phyloP scores from a whole-genome alignment of 1,139 yeast species.

The Eremothecium coryli region DNA sequence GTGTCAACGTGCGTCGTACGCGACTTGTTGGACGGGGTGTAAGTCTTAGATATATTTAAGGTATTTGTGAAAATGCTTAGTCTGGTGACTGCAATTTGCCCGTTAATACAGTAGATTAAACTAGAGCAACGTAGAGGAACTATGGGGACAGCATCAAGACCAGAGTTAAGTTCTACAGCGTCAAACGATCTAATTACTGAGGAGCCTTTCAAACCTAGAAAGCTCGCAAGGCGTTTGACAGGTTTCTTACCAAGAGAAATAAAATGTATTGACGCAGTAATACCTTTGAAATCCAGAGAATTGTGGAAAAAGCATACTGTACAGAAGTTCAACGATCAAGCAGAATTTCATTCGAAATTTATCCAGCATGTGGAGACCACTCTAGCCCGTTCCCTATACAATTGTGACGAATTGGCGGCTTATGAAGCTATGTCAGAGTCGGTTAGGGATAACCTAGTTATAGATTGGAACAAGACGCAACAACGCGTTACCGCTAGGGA shows the following conservation, averaged over 20 bases:
- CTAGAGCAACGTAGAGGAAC: no score
- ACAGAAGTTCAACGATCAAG: conserved; percentile 42
- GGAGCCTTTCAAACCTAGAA: conserved; percentile 24
- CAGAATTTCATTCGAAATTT: conserved; percentile 60
- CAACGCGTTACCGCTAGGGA: conserved; percentile 78
- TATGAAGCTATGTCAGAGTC: conserved; percentile 81
- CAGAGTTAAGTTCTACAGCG: conserved; percentile 13
- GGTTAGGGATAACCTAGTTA: conserved; percentile 67
- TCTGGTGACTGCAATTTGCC: no score
- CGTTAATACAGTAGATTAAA: no score
- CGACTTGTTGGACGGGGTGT: no score
- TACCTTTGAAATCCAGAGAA: conserved; percentile 69
- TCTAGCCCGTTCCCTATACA: conserved; percentile 80
- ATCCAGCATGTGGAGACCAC: conserved; percentile 84
- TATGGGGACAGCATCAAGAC: conserved; percentile 7
- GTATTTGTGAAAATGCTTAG: no score
- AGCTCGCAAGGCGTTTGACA: conserved; percentile 62
- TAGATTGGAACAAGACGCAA: conserved; percentile 91
- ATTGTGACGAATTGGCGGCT: conserved; percentile 87
- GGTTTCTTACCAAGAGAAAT: conserved; percentile 90
- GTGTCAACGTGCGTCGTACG: no score
- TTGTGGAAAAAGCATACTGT: conserved; percentile 63
- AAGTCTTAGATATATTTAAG: no score
- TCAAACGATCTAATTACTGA: conserved; percentile 27
- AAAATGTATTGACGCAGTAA: conserved; percentile 68